Evolutionary conservation across 2,329 filamentous ascomycete genomes (phyloP).

Genomic region (Cryphonectria naterciae): DNA sequence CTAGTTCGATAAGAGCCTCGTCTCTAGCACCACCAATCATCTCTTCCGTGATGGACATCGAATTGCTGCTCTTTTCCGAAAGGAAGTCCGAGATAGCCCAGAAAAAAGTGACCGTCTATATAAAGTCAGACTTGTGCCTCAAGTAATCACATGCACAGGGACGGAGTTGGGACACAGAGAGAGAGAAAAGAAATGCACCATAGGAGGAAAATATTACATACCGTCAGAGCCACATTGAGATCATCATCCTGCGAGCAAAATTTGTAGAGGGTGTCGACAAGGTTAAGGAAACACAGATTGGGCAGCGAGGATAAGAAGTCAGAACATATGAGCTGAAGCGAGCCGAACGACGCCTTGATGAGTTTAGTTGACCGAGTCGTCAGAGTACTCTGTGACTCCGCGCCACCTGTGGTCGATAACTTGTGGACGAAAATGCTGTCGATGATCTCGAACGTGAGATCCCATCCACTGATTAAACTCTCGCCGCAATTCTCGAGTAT

Average conservation of each 20-base stretch:
- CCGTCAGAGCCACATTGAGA: slow-evolving; percentile 91
- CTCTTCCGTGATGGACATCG: slow-evolving; percentile 61
- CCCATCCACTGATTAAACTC: slow-evolving; percentile 80
- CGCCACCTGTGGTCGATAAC: slow-evolving; percentile 40
- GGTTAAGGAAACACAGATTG: slow-evolving; percentile 71
- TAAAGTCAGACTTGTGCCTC: neutral
- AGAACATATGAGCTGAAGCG: slow-evolving; percentile 89
- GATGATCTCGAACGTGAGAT: slow-evolving; percentile 82
- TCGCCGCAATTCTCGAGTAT: slow-evolving; percentile 90
- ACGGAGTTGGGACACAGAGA: slow-evolving; percentile 43
- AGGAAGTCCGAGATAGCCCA: slow-evolving; percentile 95
- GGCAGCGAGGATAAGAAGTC: slow-evolving; percentile 82
- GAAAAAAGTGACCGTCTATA: slow-evolving; percentile 81
- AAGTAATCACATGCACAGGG: neutral
- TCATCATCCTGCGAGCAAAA: slow-evolving; percentile 92
- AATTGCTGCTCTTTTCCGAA: slow-evolving; percentile 60
- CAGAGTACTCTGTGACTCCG: slow-evolving; percentile 43
- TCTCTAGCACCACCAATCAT: slow-evolving; percentile 61
- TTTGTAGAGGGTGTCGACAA: slow-evolving; percentile 85
- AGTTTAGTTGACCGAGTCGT: slow-evolving; percentile 70
- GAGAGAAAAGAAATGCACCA: slow-evolving; percentile 13
- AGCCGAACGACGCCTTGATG: slow-evolving; percentile 85
- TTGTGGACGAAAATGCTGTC: slow-evolving; percentile 72
- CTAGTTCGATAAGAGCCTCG: slow-evolving; percentile 59
- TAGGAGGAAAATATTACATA: slow-evolving; percentile 45